Conservation (phyloP, 768 basidiomycete genomes). For the Mycena crocata region DNA sequence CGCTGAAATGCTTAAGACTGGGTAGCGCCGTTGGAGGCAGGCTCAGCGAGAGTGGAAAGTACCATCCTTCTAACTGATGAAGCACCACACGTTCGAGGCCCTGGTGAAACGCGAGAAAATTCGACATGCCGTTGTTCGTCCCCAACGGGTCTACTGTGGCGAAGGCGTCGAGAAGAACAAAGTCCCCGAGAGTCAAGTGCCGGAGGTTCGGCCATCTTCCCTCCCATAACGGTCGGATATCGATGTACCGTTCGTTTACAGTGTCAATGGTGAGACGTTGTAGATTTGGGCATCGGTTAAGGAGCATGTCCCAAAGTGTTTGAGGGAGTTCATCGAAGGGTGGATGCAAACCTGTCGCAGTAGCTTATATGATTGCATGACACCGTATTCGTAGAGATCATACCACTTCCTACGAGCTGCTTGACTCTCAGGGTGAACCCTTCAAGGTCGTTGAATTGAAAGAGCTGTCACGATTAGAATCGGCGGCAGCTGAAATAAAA, state of each 20-base stretch:
- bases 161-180: slow-evolving; percentile 32
- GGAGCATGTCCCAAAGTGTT: slow-evolving; percentile 31
- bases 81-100: slow-evolving; percentile 22
- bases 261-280: slow-evolving; percentile 32
- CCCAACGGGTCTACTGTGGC: slow-evolving; percentile 27
- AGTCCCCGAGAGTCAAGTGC: slow-evolving; percentile 32
- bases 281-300: slow-evolving; percentile 29
- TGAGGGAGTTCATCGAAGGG: slow-evolving; percentile 35
- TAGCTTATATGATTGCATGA: neutral
- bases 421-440: slow-evolving; percentile 34
- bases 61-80: slow-evolving; percentile 34
- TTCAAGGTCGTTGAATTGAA: slow-evolving; percentile 26
- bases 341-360: slow-evolving; percentile 25
- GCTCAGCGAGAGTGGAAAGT: slow-evolving; percentile 32
- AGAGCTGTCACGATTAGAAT: slow-evolving; percentile 17
- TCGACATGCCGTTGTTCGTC: slow-evolving; percentile 31
- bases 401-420: slow-evolving; percentile 30
- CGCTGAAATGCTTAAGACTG: slow-evolving; percentile 28
- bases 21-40: slow-evolving; percentile 28
- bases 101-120: slow-evolving; percentile 25
- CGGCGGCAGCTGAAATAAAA: neutral
- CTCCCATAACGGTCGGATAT: slow-evolving; percentile 30
- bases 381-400: neutral
- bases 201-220: slow-evolving; percentile 30
- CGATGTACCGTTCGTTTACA: slow-evolving; percentile 34